Conservation (phyloP, 2,329 filamentous ascomycete species). For the Fusarium dlaminii region DNA sequence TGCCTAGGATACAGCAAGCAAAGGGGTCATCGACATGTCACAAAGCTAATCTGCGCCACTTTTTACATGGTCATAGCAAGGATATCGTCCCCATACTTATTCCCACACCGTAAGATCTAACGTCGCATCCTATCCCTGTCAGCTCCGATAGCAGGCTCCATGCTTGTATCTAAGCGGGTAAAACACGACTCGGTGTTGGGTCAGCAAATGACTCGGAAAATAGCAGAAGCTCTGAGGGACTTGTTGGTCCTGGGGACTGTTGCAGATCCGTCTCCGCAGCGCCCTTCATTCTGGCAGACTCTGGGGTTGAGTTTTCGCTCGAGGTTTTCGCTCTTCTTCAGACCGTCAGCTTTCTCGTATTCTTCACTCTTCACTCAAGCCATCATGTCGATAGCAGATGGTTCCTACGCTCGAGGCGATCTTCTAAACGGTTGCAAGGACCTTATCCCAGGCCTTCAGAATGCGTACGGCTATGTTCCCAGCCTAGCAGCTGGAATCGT, state of each 20-base stretch:
- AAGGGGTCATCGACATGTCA: background rate
- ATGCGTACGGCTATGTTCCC: slow-evolving; percentile 36
- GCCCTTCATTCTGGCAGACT: background rate
- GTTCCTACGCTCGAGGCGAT: slow-evolving; percentile 29
- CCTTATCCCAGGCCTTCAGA: slow-evolving; percentile 24
- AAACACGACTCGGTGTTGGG: background rate
- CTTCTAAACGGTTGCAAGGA: slow-evolving; percentile 34
- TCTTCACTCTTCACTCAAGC: background rate
- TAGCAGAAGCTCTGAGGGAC: background rate
- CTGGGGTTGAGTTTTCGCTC: background rate
- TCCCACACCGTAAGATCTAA: slow-evolving; percentile 19
- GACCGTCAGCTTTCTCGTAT: background rate
- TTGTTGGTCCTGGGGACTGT: slow-evolving; percentile 3
- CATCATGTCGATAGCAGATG: slow-evolving; percentile 25
- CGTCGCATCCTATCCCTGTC: background rate
- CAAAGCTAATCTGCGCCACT: background rate
- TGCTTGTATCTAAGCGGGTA: background rate
- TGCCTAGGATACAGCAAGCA: background rate
- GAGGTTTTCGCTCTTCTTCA: background rate
- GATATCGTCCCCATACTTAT: background rate
- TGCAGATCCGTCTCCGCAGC: background rate
- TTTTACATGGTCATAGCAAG: background rate
- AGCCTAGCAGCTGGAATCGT: slow-evolving; percentile 32
- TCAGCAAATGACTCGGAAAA: background rate
- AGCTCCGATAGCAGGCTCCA: background rate